A percentile compares a stretch with the other conserved stretches of the same genome.
phyloP scores from a whole-genome alignment of 345 rosid genomes.

The Xanthoceras sorbifolium region DNA sequence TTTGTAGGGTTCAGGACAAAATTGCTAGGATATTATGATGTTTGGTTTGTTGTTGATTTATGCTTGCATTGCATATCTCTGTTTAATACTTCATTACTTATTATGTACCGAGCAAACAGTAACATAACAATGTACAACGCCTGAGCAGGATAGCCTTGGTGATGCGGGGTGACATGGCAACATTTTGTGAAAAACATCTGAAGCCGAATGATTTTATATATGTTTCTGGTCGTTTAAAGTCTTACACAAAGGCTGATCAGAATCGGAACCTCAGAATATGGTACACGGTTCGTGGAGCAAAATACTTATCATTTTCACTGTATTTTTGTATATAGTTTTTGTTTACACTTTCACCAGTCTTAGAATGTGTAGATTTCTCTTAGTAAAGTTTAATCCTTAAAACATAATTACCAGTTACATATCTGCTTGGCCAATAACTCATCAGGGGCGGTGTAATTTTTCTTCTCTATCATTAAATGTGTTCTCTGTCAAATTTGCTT shows the following conservation, averaged over 20 bases:
- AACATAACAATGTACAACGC: not conserved
- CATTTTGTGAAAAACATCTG: slow-evolving; percentile 49
- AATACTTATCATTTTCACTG: not conserved
- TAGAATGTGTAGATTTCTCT: not conserved
- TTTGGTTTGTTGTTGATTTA: too few species aligned
- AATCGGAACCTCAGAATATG: slow-evolving; percentile 26
- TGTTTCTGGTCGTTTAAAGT: slow-evolving; percentile 58
- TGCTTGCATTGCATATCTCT: not conserved
- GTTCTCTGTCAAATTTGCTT: not conserved
- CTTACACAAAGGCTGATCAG: slow-evolving; percentile 24
- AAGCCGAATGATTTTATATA: slow-evolving; percentile 56
- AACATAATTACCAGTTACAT: not conserved
- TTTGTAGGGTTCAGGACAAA: too few species aligned
- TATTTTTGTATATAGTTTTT: not conserved
- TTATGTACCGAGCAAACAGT: not conserved
- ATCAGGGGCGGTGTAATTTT: too few species aligned
- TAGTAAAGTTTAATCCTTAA: not conserved
- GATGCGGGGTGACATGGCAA: slow-evolving; percentile 53
- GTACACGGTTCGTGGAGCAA: slow-evolving; percentile 45
- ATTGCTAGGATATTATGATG: too few species aligned
- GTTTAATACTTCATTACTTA: not conserved
- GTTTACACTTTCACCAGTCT: not conserved
- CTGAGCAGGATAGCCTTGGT: slow-evolving; percentile 49
- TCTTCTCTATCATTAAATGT: not conserved
- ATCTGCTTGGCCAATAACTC: not conserved